Base-by-base conservation (phyloP, 352 stramenopile genomes). In the Globisporangium nunn region DNA sequence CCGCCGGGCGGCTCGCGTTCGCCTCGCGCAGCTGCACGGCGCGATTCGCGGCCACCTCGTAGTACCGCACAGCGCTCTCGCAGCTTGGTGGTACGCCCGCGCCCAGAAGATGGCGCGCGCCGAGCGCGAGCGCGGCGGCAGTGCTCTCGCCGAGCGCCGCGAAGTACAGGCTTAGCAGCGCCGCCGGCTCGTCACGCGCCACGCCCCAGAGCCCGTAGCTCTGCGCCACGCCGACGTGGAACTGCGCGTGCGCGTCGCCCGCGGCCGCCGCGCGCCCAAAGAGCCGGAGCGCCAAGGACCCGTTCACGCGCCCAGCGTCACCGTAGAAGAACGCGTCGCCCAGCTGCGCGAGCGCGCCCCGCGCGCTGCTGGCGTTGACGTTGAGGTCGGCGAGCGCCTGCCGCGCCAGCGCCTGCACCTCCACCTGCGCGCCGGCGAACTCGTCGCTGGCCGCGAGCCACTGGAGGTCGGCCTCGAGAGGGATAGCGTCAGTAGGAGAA, bases 151-250 rank as follows among this genome's bases (percentile, higher is more conserved):
- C 81, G 18, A 95, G 50, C 17, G 88, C 71, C 6, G 87, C 75
- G 66, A 95, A 95, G 73, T 95, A 96, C 49, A 91, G 91, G 43
- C 91, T 72, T 48, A 86, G 71, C 66, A 91, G 74, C 6, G 85
- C 82, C 12, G 69, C 67, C 2, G 73, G 83, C 43, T 84, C 74
- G 64, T 93, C 80, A 28, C 75, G 67, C 10, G 71, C 58, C 28
- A 86, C 70, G 14, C 82, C 86, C 75, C 85, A 92, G 43, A 93
- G 78, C 5, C 84, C 84, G 61, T 92, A 91, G 56, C 76, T 88
- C 50, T 87, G 71, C 14, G 85, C 81, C n/a, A 93, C 75, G n/a
- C 75, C 86, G 39, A 96, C 62, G 61, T 91, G 78, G 63, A 96
- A 93, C 67, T 94, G 84, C 37, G 82, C 84, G n/a, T 71, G 67